Evolutionary conservation across 257 asterid genomes (phyloP), one percentile per base, ranked within the genome.

Genomic region (Catharanthus roseus): DNA sequence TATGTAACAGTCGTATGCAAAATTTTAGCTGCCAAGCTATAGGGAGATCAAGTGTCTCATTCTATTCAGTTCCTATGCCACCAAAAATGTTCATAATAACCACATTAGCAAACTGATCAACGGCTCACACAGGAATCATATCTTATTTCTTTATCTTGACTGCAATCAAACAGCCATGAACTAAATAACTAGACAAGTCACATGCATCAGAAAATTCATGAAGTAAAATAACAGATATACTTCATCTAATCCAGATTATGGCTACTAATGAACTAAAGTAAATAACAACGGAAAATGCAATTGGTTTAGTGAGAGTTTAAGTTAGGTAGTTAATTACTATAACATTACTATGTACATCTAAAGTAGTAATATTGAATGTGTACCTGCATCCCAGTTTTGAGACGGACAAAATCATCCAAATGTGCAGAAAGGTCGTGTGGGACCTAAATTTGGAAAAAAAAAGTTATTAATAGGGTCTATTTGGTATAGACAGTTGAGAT

Each of bases 371-470:
- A 24, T 26, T n/a, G 53, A 53, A 67, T 51, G 47, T n/a, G n/a
- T 67, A 93, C 97, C 96, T 93, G 98, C 96, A 93, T 82, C 75
- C 98, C 97, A 15, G 93, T 87, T 79, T 78, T 81, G 69, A 93
- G 63, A 62, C 87, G 87, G 74, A 93, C 92, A 82, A 88, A 92
- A 82, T 89, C 90, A 76, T 88, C 90, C 92, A 92, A 84, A 79
- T 88, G 84, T 38, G 72, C 83, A 75, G 98, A 93, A 75, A 87
- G 83, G 74, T 87, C 90, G 66, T 87, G 79, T 29, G 87, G 95
- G 71, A 93, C 97, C 98, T 90, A 82, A 67, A 78, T 81, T 74
- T 76, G 74, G 49, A 74, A 77, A 56, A 61, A 8, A 44, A 24
- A 42, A 11, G 70, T 65, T 10, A 33, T 33, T 50, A 26, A 19